Evolutionary conservation across 2,329 filamentous ascomycete genomes (phyloP).

Genomic region (Anisogramma anomala): DNA sequence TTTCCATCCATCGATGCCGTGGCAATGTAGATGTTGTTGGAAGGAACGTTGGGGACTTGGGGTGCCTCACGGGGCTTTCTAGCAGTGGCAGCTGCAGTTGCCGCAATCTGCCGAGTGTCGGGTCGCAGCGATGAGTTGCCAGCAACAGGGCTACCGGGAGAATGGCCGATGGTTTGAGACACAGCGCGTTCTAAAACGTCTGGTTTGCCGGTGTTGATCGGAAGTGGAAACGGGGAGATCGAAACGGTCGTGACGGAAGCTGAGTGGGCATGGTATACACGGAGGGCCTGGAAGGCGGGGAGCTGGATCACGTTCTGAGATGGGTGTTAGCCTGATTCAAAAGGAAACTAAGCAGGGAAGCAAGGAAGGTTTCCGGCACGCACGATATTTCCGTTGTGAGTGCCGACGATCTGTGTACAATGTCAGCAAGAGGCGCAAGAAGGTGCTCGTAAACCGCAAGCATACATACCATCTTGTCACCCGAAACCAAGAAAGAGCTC

Average conservation of each 20-base stretch:
- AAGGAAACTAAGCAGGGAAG: neutral
- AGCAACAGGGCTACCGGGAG: too few species aligned
- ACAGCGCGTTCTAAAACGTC: constrained; percentile 24
- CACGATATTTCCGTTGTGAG: constrained; percentile 94
- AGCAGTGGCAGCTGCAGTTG: constrained; percentile 39
- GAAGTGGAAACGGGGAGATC: constrained; percentile 69
- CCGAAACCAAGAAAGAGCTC: constrained; percentile 77
- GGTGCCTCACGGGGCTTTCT: constrained; percentile 39
- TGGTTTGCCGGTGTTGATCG: constrained; percentile 32
- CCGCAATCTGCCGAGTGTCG: constrained; percentile 28
- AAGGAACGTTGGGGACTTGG: constrained; percentile 59
- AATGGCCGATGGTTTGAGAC: constrained; percentile 26
- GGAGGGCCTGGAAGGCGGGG: constrained; percentile 67
- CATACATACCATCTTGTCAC: constrained; percentile 80
- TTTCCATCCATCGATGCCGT: constrained; percentile 94
- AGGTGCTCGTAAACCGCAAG: neutral
- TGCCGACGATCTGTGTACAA: constrained; percentile 63
- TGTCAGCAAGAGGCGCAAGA: constrained; percentile 22
- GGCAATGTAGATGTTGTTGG: constrained; percentile 85
- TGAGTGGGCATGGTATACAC: constrained; percentile 84
- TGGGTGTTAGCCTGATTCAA: constrained; percentile 19
- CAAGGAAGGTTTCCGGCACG: constrained; percentile 28
- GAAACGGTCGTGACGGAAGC: constrained; percentile 85
- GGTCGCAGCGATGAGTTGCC: constrained; percentile 23
- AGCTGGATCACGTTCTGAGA: constrained; percentile 71